A percentile compares a stretch with the other conserved stretches of the same genome.
phyloP scores from a whole-genome alignment of 306 rosid genomes.

The Cyclanthera cordifolia region DNA sequence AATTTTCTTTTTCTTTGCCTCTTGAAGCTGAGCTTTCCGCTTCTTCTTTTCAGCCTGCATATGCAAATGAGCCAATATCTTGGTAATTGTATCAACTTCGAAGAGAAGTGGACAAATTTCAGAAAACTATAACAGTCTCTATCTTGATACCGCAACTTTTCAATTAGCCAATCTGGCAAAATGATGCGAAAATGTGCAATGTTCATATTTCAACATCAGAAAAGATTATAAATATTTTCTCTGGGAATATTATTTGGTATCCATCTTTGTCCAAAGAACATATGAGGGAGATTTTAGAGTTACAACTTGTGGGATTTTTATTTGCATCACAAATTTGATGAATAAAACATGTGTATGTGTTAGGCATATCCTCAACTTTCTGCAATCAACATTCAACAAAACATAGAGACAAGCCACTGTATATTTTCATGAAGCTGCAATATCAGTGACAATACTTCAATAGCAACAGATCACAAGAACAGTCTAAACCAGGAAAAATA shows the following conservation, averaged over 20 bases:
- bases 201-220: neutral
- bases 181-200: neutral
- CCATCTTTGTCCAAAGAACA: neutral
- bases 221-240: neutral
- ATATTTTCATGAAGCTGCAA: too few species aligned
- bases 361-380: too few species aligned
- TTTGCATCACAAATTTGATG: neutral
- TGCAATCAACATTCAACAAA: too few species aligned
- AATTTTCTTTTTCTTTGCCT: constrained; percentile 64
- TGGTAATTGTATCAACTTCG: constrained; percentile 7
- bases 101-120: neutral
- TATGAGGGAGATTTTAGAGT: neutral
- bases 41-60: constrained; percentile 62
- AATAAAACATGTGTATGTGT: neutral
- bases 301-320: neutral
- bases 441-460: too few species aligned
- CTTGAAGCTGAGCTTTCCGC: constrained; percentile 64
- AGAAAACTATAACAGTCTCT: neutral
- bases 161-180: neutral
- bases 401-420: too few species aligned
- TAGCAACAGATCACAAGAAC: too few species aligned
- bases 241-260: neutral
- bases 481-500: too few species aligned
- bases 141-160: neutral
- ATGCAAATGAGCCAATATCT: constrained; percentile 9